Percentiles rank a stretch among this genome's conserved stretches.
Evolutionary conservation across 2,329 filamentous ascomycete genomes (phyloP).

Genomic region (Capronia coronata): DNA sequence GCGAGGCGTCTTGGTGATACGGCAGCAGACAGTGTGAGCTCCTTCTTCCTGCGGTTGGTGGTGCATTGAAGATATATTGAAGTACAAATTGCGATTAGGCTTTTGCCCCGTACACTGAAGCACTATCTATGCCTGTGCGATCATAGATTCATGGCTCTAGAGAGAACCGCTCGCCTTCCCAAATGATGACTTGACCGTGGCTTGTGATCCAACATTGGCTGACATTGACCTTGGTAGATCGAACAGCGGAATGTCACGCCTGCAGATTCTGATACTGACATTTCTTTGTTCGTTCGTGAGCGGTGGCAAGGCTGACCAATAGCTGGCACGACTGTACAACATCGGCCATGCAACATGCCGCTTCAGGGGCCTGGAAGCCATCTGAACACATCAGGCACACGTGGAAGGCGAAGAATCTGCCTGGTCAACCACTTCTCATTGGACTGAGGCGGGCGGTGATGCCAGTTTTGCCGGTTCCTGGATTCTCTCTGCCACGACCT

Average conservation of each 20-base stretch:
- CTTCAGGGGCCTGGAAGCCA: background rate
- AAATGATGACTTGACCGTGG: too few species aligned
- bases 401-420: background rate
- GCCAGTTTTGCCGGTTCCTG: background rate
- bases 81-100: background rate
- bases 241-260: background rate
- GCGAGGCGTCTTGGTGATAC: background rate
- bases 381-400: constrained; percentile 1
- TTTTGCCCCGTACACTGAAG: background rate
- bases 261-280: constrained; percentile 16
- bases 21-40: background rate
- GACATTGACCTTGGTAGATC: too few species aligned
- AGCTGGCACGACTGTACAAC: constrained; percentile 10
- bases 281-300: constrained; percentile 25
- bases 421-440: background rate
- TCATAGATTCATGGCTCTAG: background rate
- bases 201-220: too few species aligned
- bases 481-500: background rate
- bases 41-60: background rate
- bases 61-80: background rate
- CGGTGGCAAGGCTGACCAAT: constrained; percentile 19
- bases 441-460: background rate
- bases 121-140: background rate
- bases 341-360: constrained; percentile 11
- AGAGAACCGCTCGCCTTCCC: too few species aligned